Evolutionary conservation across 2,329 filamentous ascomycete species (phyloP).

Genomic region (Alternaria conjuncta): DNA sequence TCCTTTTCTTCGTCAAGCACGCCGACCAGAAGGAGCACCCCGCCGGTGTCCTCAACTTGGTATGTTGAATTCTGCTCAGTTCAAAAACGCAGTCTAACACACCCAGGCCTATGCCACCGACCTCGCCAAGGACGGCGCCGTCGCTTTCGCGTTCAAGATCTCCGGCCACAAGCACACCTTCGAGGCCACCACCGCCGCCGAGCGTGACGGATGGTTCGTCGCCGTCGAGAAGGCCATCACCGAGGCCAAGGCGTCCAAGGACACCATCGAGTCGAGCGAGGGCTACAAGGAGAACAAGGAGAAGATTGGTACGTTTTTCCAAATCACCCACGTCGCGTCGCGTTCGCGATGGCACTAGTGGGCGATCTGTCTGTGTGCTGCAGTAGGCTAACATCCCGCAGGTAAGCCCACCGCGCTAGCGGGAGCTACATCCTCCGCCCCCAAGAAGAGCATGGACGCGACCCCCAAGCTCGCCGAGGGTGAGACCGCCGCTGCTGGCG

Average conservation of each 20-base stretch:
- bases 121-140: slow-evolving; percentile 74
- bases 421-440: slow-evolving; percentile 47
- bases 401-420: slow-evolving; percentile 51
- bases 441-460: slow-evolving; percentile 58
- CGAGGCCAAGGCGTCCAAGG: slow-evolving; percentile 82
- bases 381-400: slow-evolving; percentile 47
- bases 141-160: slow-evolving; percentile 85
- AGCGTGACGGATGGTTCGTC: slow-evolving; percentile 92
- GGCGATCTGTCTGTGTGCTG: slow-evolving; percentile 41
- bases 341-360: slow-evolving; percentile 29
- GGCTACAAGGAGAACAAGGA: slow-evolving; percentile 87
- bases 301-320: slow-evolving; percentile 64
- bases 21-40: slow-evolving; percentile 80
- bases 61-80: slow-evolving; percentile 55
- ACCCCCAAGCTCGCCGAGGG: slow-evolving; percentile 48
- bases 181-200: slow-evolving; percentile 73
- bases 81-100: slow-evolving; percentile 39
- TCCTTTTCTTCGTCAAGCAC: slow-evolving; percentile 89
- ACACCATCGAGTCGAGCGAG: slow-evolving; percentile 77
- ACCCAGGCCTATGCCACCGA: slow-evolving; percentile 69
- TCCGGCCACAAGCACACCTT: slow-evolving; percentile 92
- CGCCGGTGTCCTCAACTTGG: slow-evolving; percentile 82
- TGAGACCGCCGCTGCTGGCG: slow-evolving; percentile 33
- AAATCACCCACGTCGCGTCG: slow-evolving; percentile 17
- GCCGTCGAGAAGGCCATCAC: slow-evolving; percentile 63